Conservation (phyloP, 371 early-diverging fungal genomes). For the Mortierella sp. region DNA sequence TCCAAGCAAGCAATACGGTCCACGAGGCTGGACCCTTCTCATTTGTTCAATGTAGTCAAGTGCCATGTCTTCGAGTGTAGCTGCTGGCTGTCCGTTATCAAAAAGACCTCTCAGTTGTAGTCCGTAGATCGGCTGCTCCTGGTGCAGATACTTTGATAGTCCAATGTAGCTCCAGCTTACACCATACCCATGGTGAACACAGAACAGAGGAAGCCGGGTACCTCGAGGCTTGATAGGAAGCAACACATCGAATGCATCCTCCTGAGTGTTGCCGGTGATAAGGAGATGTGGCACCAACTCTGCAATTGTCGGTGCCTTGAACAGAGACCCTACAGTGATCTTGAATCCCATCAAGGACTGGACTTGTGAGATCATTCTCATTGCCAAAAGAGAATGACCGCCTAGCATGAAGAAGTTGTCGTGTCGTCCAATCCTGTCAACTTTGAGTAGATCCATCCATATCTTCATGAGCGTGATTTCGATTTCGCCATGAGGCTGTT, state of each 20-base stretch:
- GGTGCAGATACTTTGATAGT: neutral
- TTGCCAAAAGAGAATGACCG: neutral
- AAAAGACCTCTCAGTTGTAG: slow-evolving; percentile 15
- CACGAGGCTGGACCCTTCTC: slow-evolving; percentile 10
- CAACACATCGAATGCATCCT: slow-evolving; percentile 3
- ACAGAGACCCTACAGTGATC: slow-evolving; percentile 3
- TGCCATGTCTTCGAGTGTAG: slow-evolving; percentile 9
- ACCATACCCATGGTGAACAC: slow-evolving; percentile 9
- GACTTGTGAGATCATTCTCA: neutral
- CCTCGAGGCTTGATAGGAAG: slow-evolving; percentile 14
- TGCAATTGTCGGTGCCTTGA: slow-evolving; percentile 14
- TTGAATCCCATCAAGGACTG: neutral
- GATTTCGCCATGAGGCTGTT: slow-evolving; percentile 4
- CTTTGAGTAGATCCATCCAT: slow-evolving; percentile 8
- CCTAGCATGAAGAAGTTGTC: slow-evolving; percentile 8
- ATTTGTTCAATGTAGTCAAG: slow-evolving; percentile 9
- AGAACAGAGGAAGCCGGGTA: slow-evolving; percentile 9
- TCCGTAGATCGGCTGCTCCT: slow-evolving; percentile 18
- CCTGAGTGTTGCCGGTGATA: neutral
- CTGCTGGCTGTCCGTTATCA: neutral
- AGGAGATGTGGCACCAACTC: slow-evolving; percentile 4
- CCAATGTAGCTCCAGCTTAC: slow-evolving; percentile 13
- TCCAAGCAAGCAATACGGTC: slow-evolving; percentile 10
- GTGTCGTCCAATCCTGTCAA: slow-evolving; percentile 8
- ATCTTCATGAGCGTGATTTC: neutral